Percentiles rank a stretch among this genome's conserved stretches.
phyloP scores from a whole-genome alignment of 129 eudicot species.

The Tagetes erecta region DNA sequence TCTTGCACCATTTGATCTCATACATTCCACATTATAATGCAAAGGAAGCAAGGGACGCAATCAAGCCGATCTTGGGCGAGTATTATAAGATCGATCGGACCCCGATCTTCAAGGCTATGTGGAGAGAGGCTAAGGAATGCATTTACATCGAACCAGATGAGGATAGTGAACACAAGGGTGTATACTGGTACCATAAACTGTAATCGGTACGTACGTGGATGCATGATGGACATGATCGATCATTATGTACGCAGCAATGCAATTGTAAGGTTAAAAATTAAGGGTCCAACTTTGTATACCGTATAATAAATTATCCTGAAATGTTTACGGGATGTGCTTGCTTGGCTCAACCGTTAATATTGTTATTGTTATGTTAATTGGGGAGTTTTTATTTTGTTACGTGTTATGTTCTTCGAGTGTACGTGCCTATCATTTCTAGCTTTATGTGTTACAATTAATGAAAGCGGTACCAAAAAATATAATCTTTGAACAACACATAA shows the following conservation, averaged over 20 bases:
- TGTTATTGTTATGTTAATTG: background rate
- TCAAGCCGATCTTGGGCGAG: conserved; percentile 43
- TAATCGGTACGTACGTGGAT: background rate
- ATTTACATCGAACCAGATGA: conserved; percentile 44
- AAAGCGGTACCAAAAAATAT: too few species aligned
- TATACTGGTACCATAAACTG: conserved; percentile 38
- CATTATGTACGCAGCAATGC: background rate
- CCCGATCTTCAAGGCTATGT: conserved; percentile 46
- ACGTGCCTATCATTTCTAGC: background rate
- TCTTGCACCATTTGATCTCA: conserved; percentile 44
- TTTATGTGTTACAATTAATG: background rate
- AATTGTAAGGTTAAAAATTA: background rate
- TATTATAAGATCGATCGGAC: conserved; percentile 45
- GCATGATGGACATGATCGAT: background rate
- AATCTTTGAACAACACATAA: too few species aligned
- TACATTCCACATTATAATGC: conserved; percentile 51
- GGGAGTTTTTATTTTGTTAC: too few species aligned
- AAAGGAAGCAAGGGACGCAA: conserved; percentile 46
- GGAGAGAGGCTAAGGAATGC: conserved; percentile 39
- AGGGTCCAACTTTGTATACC: conserved; percentile 8
- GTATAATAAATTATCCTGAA: conserved; percentile 18
- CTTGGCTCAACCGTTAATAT: conserved; percentile 14
- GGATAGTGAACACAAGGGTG: conserved; percentile 36
- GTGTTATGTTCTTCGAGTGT: background rate
- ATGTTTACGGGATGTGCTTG: conserved; percentile 24